Base-by-base conservation (phyloP, 2,329 filamentous ascomycete genomes). In the Stachybotrys chlorohalonatus region DNA sequence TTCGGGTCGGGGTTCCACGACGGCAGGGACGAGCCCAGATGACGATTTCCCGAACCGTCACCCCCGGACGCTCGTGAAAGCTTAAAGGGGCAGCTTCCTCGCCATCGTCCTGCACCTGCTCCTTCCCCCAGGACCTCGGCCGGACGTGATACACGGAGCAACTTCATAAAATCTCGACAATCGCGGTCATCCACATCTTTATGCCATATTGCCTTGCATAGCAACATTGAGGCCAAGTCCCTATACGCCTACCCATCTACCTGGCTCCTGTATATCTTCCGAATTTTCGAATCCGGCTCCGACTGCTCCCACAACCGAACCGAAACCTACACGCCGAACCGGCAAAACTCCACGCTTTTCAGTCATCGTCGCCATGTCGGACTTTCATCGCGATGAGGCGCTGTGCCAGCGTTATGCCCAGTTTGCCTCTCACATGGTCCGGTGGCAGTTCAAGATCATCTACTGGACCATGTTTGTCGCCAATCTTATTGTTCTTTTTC, bases 381-480 rank as follows among this genome's bases (percentile, higher is more conserved):
- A 53, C 11, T 59, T 57, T 46, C 53, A 56, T 3, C 54, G 57
- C 31, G 65, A 68, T 52, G 60, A 61, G 2, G 64, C 63, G 42
- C 64, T 73, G 15, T 75, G 73, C 56, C 53, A 60, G 30, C 60
- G 67, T 47, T 76, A 76, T 60, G 76, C 76, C 42, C 62, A 66
- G 48, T 79, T 79, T 59, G 74, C 76, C 31, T 64, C 70, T 6
- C 63, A 73, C 55, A 63, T 79, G 56, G 68, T 66, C 11, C 61
- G 71, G 52, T 64, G 66, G 61, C 67, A 78, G 58, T 76, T 77
- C 56, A 73, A 75, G 57, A 60, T 71, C 11, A 65, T 78, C 30
- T 79, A 77, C 64, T 79, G 75, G 75, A 58, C 63, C 11, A 56
- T 79, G 52, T 79, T 79, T 59, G 58, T 70, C 30, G 61, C 68